Percentiles rank a stretch among this genome's conserved stretches.
These are phyloP conservation scores for Lachancea dasiensis DNA, from an alignment of 805 yeast genomes.

Conservation along the genomic window DNA sequence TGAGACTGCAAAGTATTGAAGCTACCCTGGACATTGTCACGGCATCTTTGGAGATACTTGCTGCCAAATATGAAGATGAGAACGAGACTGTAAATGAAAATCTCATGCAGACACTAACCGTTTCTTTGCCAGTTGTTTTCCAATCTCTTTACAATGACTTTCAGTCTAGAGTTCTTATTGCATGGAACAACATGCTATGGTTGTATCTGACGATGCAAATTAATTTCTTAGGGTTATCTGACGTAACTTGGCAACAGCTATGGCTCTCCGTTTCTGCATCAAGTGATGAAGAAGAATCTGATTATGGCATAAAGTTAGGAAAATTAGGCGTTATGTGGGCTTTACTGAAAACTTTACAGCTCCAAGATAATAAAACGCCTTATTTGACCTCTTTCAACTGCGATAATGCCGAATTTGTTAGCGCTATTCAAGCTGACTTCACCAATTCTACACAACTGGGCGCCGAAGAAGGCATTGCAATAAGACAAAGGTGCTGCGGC, in stretches of 20 bases:
- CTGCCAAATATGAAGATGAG: slow-evolving; percentile 24
- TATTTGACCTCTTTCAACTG: slow-evolving; percentile 16
- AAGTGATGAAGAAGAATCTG: slow-evolving; percentile 16
- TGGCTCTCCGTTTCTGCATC: slow-evolving; percentile 15
- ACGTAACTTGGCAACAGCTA: slow-evolving; percentile 14
- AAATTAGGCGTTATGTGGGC: slow-evolving; percentile 44
- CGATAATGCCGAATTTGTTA: slow-evolving; percentile 28
- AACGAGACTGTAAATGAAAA: slow-evolving; percentile 11
- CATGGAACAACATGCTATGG: slow-evolving; percentile 72
- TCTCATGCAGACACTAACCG: slow-evolving; percentile 16
- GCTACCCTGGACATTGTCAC: slow-evolving; percentile 70
- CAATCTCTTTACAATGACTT: slow-evolving; percentile 43
- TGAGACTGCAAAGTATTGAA: slow-evolving; percentile 58
- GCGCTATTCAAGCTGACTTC: slow-evolving; percentile 19
- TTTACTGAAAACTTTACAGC: slow-evolving; percentile 27
- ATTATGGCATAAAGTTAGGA: slow-evolving; percentile 30
- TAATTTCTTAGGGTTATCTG: slow-evolving; percentile 21
- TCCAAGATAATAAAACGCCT: slow-evolving; percentile 10
- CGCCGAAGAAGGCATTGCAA: slow-evolving; percentile 33
- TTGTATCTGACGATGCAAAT: slow-evolving; percentile 22
- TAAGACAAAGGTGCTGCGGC: slow-evolving; percentile 37
- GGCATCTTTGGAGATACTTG: slow-evolving; percentile 57
- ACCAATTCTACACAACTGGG: slow-evolving; percentile 17
- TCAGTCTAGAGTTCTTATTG: slow-evolving; percentile 50
- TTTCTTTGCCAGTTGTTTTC: slow-evolving; percentile 34